A percentile compares a stretch with the other conserved stretches of the same genome.
These are phyloP conservation scores for Linnemannia zychae DNA, from an alignment of 192 early-diverging fungal genomes.

Conservation along the genomic window DNA sequence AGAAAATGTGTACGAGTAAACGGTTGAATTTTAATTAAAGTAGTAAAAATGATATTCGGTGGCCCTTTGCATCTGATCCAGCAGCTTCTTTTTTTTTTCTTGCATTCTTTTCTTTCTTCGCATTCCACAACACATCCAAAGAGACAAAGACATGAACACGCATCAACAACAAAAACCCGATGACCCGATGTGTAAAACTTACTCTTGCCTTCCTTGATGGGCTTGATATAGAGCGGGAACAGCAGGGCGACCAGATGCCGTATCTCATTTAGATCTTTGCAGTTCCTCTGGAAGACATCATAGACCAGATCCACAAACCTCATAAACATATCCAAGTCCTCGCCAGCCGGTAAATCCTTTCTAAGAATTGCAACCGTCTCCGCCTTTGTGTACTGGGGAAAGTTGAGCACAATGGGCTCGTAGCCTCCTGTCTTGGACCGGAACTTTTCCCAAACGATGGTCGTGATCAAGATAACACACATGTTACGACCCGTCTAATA, in stretches of 20 bases:
- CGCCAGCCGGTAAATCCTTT: slow-evolving; percentile 70
- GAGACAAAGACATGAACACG: background rate
- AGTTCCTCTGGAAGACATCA: slow-evolving; percentile 84
- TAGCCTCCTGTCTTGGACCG: slow-evolving; percentile 72
- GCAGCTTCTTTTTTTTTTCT: background rate
- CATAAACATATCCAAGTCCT: slow-evolving; percentile 74
- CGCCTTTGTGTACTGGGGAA: slow-evolving; percentile 79
- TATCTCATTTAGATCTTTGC: slow-evolving; percentile 90
- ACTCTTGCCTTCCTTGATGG: slow-evolving; percentile 81
- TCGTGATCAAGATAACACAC: slow-evolving; percentile 79
- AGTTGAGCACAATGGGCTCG: slow-evolving; percentile 77
- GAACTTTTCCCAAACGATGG: slow-evolving; percentile 85
- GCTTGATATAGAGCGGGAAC: slow-evolving; percentile 91
- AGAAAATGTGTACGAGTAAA: background rate
- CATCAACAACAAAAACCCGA: background rate
- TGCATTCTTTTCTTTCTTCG: background rate
- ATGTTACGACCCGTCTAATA: slow-evolving; percentile 66
- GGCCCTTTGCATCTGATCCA: no score
- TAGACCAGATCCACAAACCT: slow-evolving; percentile 86
- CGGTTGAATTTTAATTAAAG: background rate
- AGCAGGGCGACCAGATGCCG: slow-evolving; percentile 84
- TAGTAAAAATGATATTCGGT: background rate
- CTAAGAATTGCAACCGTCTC: slow-evolving; percentile 81
- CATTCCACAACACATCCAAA: background rate
- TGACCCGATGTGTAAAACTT: slow-evolving; percentile 11